Base-by-base conservation (phyloP, 768 basidiomycete genomes). In the Auriculariales sp. region DNA sequence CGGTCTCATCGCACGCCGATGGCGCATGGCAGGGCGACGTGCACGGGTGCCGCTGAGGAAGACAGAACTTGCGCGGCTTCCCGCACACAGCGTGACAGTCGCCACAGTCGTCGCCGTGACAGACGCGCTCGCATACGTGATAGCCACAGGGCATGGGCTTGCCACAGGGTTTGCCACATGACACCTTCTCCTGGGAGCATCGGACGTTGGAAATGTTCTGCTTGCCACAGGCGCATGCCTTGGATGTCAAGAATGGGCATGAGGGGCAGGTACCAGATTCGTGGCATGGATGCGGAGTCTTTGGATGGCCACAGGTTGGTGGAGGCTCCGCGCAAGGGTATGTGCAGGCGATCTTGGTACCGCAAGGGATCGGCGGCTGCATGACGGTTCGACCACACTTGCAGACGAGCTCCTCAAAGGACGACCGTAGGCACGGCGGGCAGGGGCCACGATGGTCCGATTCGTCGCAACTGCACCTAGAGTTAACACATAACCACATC, bases 401-500 rank as follows among this genome's bases (percentile, higher is more conserved):
- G 60, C 94, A 98, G 9, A 83, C 63, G 49, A 92, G 66, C 78
- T 99, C 95, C 34, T 97, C 92, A 57, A 93, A 99, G 1, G 83
- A 82, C 39, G 90, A 90, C 61, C 81, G 74, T 47, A 94, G 67
- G 64, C 95, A 99, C 19, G 81, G 73, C 1, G 75, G 79, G 61
- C 95, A 99, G 0, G 73, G 64, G 0, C 90, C 89, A 51, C 70
- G 75, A 62, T 99, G 94, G 60, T 98, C 94, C 33, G 71, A 68
- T 57, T 73, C 71, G 52, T 83, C 79, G 60, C 94, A 99, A 24
- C 47, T 39, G 47, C 55, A 19, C 4, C 11, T 28, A 9, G 6
- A 36, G 24, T n/a, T n/a, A 14, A 11, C 15, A 46, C 25, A 48
- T 36, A 6, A 39, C 17, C 17, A 22, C 22, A 42, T 17, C 4